phyloP scores from a whole-genome alignment of 345 rosid species.

The Citrus sinensis region DNA sequence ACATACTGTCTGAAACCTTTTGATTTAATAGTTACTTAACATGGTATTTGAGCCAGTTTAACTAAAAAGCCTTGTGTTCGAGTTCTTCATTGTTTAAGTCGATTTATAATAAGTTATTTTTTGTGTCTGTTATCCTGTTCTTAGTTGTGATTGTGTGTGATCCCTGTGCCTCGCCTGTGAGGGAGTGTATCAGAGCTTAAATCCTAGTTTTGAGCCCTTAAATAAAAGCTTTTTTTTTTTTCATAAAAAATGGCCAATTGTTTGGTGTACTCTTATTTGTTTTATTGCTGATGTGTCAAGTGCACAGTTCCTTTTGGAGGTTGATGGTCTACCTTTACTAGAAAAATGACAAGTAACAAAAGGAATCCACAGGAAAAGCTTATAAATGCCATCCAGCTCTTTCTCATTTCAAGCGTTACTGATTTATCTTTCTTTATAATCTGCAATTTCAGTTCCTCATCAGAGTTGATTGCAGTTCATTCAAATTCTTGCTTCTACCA shows the following conservation, averaged over 20 bases:
- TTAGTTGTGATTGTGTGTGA: not conserved
- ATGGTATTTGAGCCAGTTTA: not conserved
- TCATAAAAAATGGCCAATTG: not conserved
- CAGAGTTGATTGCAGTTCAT: not conserved
- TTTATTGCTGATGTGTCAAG: not conserved
- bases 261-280: not conserved
- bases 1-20: not conserved
- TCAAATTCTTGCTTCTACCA: not conserved
- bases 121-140: not conserved
- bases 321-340: not conserved
- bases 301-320: not conserved
- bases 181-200: not conserved
- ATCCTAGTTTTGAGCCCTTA: not conserved
- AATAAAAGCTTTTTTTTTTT: not conserved
- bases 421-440: not conserved
- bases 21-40: not conserved
- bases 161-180: not conserved
- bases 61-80: not conserved
- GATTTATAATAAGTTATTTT: not conserved
- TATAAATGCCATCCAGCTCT: not conserved
- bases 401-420: not conserved
- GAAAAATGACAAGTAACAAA: not conserved
- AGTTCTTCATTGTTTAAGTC: not conserved
- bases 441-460: not conserved
- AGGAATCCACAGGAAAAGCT: not conserved